These are phyloP conservation scores for Trichosporon coremiiforme DNA, from an alignment of 1,284 basidiomycete genomes.

Conservation along the genomic window DNA sequence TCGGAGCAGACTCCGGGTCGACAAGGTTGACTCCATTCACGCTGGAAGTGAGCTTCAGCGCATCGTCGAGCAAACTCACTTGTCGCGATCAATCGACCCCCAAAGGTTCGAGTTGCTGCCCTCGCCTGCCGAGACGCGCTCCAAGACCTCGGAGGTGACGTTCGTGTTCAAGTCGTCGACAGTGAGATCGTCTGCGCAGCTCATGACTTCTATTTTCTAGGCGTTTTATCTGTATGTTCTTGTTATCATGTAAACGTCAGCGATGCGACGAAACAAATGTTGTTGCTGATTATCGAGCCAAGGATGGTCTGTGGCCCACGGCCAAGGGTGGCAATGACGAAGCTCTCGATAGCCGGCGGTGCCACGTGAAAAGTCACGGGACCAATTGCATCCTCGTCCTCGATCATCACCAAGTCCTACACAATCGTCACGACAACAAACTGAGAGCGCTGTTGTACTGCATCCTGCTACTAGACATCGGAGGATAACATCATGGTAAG, in stretches of 20 bases:
- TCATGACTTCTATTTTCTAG: constrained; percentile 40
- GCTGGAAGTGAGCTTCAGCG: constrained; percentile 37
- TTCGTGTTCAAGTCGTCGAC: constrained; percentile 48
- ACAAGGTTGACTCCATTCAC: constrained; percentile 52
- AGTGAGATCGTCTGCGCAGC: constrained; percentile 56
- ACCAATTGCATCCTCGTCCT: constrained; percentile 4
- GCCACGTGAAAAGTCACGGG: constrained; percentile 13
- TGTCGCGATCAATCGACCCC: constrained; percentile 53
- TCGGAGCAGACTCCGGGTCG: constrained; percentile 44
- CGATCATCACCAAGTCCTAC: neutral
- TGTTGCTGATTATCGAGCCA: neutral
- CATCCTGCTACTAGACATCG: constrained; percentile 1
- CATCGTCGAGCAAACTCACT: constrained; percentile 38
- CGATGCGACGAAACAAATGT: neutral
- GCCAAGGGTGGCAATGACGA: constrained; percentile 19
- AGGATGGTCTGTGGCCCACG: neutral
- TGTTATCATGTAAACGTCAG: neutral
- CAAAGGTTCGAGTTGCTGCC: constrained; percentile 55
- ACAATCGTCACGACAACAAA: constrained; percentile 17
- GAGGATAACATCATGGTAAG: constrained; percentile 22
- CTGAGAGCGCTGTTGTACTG: neutral
- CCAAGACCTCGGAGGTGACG: constrained; percentile 49
- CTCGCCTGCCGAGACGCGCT: constrained; percentile 52
- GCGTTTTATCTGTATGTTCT: neutral
- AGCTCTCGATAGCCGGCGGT: neutral